These are phyloP conservation scores for Chionographis japonica DNA, from an alignment of 106 monocot genomes.

Conservation along the genomic window DNA sequence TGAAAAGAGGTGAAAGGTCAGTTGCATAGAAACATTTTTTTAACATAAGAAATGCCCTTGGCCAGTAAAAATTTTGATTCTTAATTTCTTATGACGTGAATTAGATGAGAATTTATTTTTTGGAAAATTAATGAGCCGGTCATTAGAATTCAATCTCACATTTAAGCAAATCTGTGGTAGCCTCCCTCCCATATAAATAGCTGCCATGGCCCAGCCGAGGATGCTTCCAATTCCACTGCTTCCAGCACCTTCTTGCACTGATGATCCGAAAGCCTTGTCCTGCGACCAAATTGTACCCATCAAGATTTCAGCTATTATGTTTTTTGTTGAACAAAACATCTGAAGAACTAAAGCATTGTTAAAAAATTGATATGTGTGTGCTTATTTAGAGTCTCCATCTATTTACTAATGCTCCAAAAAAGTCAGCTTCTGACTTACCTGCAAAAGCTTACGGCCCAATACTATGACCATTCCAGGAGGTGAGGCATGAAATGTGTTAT, in stretches of 20 bases:
- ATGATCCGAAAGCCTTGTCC: conserved; percentile 3
- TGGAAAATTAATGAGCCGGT: neutral
- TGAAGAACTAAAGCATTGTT: too few species aligned
- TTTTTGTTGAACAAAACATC: too few species aligned
- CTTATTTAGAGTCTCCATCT: too few species aligned
- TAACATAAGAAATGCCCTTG: neutral
- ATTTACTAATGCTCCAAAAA: neutral
- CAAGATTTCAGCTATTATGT: too few species aligned
- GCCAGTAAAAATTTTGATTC: neutral
- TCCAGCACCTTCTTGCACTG: conserved; percentile 12
- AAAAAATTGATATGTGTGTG: too few species aligned
- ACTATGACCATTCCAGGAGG: conserved; percentile 42
- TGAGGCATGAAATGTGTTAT: conserved; percentile 1
- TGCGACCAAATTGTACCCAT: conserved; percentile 3
- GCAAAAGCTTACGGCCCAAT: conserved; percentile 65
- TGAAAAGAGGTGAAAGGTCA: neutral
- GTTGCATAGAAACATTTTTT: neutral
- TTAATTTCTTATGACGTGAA: neutral
- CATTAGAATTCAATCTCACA: conserved; percentile 31
- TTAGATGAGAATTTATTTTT: neutral
- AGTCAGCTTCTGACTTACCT: conserved; percentile 19
- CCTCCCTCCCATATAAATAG: conserved; percentile 81
- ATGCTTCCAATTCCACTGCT: conserved; percentile 47
- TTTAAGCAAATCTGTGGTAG: conserved; percentile 87
- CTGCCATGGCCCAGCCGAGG: conserved; percentile 93